A percentile compares a stretch with the other conserved stretches of the same genome.
Conservation (phyloP, 106 monocot species). For the Hemerocallis citrina region DNA sequence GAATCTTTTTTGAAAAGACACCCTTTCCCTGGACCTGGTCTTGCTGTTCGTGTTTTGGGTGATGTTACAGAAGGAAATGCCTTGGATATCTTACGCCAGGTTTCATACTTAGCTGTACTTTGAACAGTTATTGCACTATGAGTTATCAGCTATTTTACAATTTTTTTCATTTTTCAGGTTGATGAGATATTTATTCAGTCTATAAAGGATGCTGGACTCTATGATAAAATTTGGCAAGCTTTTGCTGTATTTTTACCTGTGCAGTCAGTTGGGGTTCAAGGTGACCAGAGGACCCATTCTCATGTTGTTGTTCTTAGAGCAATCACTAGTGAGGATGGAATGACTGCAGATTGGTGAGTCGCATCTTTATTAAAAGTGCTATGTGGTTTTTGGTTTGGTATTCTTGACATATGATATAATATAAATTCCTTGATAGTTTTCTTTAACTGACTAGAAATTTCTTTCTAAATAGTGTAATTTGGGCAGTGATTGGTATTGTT, state of each 20-base stretch:
- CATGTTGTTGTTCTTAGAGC: conserved; percentile 85
- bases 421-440: too few species aligned
- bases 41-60: conserved; percentile 88
- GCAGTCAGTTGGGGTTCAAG: conserved; percentile 91
- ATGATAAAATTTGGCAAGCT: conserved; percentile 97
- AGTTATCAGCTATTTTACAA: neutral
- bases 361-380: neutral
- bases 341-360: conserved; percentile 94
- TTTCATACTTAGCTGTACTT: conserved; percentile 8
- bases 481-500: too few species aligned
- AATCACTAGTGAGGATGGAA: conserved; percentile 92
- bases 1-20: conserved; percentile 88
- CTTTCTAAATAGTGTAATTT: too few species aligned
- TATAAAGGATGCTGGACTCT: conserved; percentile 92
- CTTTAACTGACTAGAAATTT: too few species aligned
- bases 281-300: conserved; percentile 92
- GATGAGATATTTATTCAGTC: conserved; percentile 97
- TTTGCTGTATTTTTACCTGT: conserved; percentile 94
- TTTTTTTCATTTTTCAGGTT: conserved; percentile 30
- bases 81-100: conserved; percentile 84
- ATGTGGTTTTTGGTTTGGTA: neutral
- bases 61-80: conserved; percentile 97
- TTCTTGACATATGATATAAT: neutral
- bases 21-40: conserved; percentile 97
- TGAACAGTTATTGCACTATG: neutral